Evolutionary conservation across 768 basidiomycete species (phyloP).

Genomic region (Calocybe indica): DNA sequence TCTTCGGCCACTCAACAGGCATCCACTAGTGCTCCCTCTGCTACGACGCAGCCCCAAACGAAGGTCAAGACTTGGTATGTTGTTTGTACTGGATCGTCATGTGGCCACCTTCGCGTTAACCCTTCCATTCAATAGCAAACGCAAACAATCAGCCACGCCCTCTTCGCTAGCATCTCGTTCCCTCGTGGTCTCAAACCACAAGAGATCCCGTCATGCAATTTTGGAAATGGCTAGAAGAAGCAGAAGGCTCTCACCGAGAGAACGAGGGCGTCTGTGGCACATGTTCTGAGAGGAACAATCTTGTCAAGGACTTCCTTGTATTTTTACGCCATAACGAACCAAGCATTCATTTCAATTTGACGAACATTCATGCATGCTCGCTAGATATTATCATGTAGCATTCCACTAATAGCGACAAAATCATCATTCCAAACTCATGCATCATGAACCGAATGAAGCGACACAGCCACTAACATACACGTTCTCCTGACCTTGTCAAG

Average conservation of each 20-base stretch:
- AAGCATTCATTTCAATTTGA: too few relatives aligned
- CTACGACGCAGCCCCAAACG: too few relatives aligned
- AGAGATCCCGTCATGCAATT: not conserved
- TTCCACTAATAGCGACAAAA: too few relatives aligned
- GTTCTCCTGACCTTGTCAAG: too few relatives aligned
- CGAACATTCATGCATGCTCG: too few relatives aligned
- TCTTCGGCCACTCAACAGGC: not conserved
- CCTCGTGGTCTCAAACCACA: not conserved
- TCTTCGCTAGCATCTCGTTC: constrained; percentile 1
- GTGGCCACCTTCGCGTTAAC: not conserved
- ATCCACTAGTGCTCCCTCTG: not conserved
- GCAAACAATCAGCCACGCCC: not conserved
- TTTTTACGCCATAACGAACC: too few relatives aligned
- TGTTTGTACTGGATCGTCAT: not conserved
- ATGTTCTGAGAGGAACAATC: constrained; percentile 3
- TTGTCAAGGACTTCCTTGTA: too few relatives aligned
- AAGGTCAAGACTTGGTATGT: constrained; percentile 2
- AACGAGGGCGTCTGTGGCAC: constrained; percentile 9
- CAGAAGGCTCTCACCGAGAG: constrained; percentile 6
- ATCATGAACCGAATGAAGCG: too few relatives aligned
- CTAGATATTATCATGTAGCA: too few relatives aligned
- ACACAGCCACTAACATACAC: too few relatives aligned
- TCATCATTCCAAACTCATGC: too few relatives aligned
- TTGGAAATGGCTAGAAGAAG: constrained; percentile 12
- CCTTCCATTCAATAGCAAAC: constrained; percentile 1